Base-by-base conservation (phyloP, 768 basidiomycete species). In the Leccinellum luteum region DNA sequence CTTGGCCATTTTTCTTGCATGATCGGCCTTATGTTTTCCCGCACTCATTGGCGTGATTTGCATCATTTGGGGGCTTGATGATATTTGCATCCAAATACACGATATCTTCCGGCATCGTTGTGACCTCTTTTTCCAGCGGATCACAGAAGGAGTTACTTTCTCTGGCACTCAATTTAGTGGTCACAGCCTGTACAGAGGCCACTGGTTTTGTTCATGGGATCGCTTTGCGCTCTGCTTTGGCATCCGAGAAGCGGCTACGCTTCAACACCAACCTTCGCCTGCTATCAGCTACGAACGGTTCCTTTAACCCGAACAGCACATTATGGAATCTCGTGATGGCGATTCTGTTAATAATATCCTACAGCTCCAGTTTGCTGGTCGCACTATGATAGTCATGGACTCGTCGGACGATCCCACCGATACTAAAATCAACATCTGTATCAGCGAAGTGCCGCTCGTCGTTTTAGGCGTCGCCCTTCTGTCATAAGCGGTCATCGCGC, bases 201-300 rank as follows among this genome's bases (percentile, higher is more conserved):
- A 73, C 61, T 7, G 73, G 71, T 3, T 64, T 68, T 15, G 62
- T 62, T 9, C 71, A 73, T n/a, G 59, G 55, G 45, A 65, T 70
- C 35, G 61, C 70, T 1, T 34, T 72, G 58, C 66, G 72, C 28
- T 63, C 70, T 13, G 65, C 60, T 5, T 58, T 73, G 48, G 58
- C 66, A 6, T 64, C 71, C 4, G 50, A 69, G n/a, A 52, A 6
- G 14, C 66, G 58, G n/a, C 58, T 73, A 21, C 55, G 32, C 27
- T 73, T 69, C 51, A 71, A 71, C 48, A 65, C 69, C 30, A 72
- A 72, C 52, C 62, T 72, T 25, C 67, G 71, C 27, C 51, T 73
- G 34, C 61, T 72, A 4, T 61, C 68, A 21, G 70, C 72, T 6
- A 53, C 51, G n/a, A 35, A 25, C 5, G 62, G 69, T 3, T 58